phyloP scores from a whole-genome alignment of 768 basidiomycete genomes.

The Kwoniella mangroviensis region DNA sequence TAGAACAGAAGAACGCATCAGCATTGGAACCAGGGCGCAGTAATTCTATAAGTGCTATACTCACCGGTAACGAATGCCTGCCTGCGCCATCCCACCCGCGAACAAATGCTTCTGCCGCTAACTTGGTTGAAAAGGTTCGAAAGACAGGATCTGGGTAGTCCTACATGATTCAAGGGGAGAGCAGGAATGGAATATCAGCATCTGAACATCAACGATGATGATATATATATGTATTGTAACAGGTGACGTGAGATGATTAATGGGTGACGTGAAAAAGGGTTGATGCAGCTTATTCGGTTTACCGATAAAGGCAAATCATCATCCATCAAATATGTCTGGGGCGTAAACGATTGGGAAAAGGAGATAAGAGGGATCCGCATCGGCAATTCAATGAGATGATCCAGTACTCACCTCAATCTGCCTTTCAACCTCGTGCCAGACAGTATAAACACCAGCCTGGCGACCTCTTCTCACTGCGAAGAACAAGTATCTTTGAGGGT shows the following conservation, averaged over 20 bases:
- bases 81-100: conserved; percentile 49
- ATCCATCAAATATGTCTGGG: no score
- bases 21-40: not conserved
- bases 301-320: not conserved
- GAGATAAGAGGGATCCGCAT: not conserved
- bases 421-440: conserved; percentile 45
- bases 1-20: not conserved
- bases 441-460: conserved; percentile 44
- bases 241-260: conserved; percentile 8
- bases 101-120: conserved; percentile 54
- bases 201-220: not conserved
- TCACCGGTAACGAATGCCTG: conserved; percentile 47
- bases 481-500: conserved; percentile 37
- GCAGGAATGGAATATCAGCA: conserved; percentile 2
- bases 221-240: conserved; percentile 8
- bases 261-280: conserved; percentile 3
- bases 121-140: conserved; percentile 52
- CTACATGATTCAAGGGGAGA: conserved; percentile 12
- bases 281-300: not conserved
- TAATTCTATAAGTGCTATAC: not conserved
- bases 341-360: no score
- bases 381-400: not conserved
- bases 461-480: conserved; percentile 47
- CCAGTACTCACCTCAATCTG: conserved; percentile 45
- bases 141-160: conserved; percentile 38